Evolutionary conservation across 148 eudicot species (phyloP), one percentile per base, ranked within the genome.

Genomic region (Drosera capensis): DNA sequence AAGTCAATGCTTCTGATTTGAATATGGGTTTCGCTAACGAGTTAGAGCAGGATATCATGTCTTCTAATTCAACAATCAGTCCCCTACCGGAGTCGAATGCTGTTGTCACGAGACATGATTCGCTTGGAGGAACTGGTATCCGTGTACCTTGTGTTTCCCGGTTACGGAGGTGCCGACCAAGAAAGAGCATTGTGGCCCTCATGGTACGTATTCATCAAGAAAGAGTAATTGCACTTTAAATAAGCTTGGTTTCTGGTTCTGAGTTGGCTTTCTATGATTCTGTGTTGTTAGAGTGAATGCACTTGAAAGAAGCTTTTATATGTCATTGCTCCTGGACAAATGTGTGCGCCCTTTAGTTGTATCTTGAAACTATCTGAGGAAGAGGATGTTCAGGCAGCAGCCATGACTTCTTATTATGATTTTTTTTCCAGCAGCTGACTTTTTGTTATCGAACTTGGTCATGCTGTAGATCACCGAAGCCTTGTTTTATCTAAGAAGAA

Each of bases 51-150:
- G 48, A 54, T 31, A 63, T 52, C 26, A 44, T 45, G 56, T 58
- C 61, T 45, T 38, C 60, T 38, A 52, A 50, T 41, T 51, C 68
- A 39, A 46, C 45, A 48, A 61, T 56, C 39, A 69, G 67, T 40
- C 51, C 63, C 57, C 57, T 46, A 26, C 54, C 43, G 22, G 66
- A 52, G 54, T 48, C 72, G 37, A 54, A 55, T 59, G 58, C 68
- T 23, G 48, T 81, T 44, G 65, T 70, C 52, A 78, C 72, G 22
- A 76, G 99, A 65, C 74, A 60, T 51, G 99, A 85, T 64, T 75
- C 88, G 15, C 64, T 92, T 25, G 94, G 99, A 59, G 99, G 99
- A 64, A 76, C 78, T 54, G 94, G 82, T 44, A 60, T 88, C 69
- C 74, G 70, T 57, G 72, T 92, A 66, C 99, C 99, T 52, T 82